phyloP scores from a whole-genome alignment of 768 basidiomycete genomes.

The Kondoa malvinella region DNA sequence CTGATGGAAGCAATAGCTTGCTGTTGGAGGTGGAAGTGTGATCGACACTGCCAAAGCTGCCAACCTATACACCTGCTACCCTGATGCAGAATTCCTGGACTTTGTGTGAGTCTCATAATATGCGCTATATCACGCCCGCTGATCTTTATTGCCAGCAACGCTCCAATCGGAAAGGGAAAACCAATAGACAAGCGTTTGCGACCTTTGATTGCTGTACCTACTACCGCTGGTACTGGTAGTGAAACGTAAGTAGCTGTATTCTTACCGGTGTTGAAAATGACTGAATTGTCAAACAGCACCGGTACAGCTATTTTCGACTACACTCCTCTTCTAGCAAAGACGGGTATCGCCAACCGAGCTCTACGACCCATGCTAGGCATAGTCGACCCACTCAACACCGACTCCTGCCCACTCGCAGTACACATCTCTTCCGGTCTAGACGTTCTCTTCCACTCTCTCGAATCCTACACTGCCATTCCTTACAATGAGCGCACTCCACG shows the following conservation, averaged over 20 bases:
- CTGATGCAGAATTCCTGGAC: slow-evolving; percentile 71
- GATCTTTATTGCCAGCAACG: slow-evolving; percentile 39
- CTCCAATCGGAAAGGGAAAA: slow-evolving; percentile 76
- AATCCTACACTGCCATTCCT: slow-evolving; percentile 88
- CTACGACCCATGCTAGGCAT: slow-evolving; percentile 77
- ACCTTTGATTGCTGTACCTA: slow-evolving; percentile 56
- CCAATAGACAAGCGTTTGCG: slow-evolving; percentile 46
- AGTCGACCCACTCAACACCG: slow-evolving; percentile 70
- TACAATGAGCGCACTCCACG: slow-evolving; percentile 79
- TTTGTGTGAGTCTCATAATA: slow-evolving; percentile 43
- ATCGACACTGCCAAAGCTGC: slow-evolving; percentile 94
- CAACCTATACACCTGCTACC: slow-evolving; percentile 83
- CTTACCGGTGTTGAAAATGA: background rate
- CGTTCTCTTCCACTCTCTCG: slow-evolving; percentile 86
- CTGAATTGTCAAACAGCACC: slow-evolving; percentile 49
- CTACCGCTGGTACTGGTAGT: slow-evolving; percentile 62
- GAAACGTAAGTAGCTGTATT: background rate
- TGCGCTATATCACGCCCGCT: no score
- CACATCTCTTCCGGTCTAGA: slow-evolving; percentile 91
- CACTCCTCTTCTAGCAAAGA: slow-evolving; percentile 88
- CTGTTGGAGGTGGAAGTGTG: slow-evolving; percentile 81
- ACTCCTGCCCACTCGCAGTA: slow-evolving; percentile 61
- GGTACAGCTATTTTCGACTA: slow-evolving; percentile 78
- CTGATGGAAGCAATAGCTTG: slow-evolving; percentile 27
- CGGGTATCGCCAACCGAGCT: slow-evolving; percentile 82